Base-by-base conservation (phyloP, 1,284 basidiomycete species). In the Rhodotorula sp. region DNA sequence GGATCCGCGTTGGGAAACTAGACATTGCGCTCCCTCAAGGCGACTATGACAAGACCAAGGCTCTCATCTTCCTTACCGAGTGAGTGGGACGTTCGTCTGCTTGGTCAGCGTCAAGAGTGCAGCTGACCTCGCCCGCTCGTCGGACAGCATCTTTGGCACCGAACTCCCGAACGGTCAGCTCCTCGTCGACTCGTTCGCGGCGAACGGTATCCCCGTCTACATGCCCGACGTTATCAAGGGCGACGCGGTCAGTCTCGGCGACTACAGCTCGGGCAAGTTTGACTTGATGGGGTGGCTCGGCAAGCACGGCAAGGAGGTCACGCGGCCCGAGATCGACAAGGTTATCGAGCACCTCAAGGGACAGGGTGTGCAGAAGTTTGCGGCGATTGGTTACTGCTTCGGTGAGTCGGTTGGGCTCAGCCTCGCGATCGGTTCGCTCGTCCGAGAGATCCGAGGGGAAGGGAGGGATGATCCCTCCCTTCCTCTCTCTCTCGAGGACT, bases 341-440 rank as follows among this genome's bases (percentile, higher is more conserved):
- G 85, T 89, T 67, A 83, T 89, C 55, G 79, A 79, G 2, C 85
- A 82, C 0, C 83, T 90, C 61, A 87, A 86, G 76, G 84, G 80
- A 22, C 78, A 84, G 66, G 89, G 89, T 2, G 82, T 90, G 45
- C 86, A 83, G 6, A 77, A 79, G 29, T 84, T 89, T 69, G 87
- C 82, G 20, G 87, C 86, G 1, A 86, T 84, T 1, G 88, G 88
- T 0, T 90, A 86, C 81, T 91, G 89, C 82, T 88, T 86, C 69
- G 89, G 89, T 56, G 26, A 85, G 87, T 62, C 37, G 37, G 37
- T 42, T 2, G 37, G 37, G 7, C 37, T 37, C n/a, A n/a, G n/a
- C n/a, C n/a, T n/a, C n/a, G n/a, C n/a, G n/a, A n/a, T 37, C 37
- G 33, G 33, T 33, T 33, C 33, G 37, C 8, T 37, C 37, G 37